Conservation (phyloP, 192 early-diverging fungal genomes). For the Coemansia aciculifera region DNA sequence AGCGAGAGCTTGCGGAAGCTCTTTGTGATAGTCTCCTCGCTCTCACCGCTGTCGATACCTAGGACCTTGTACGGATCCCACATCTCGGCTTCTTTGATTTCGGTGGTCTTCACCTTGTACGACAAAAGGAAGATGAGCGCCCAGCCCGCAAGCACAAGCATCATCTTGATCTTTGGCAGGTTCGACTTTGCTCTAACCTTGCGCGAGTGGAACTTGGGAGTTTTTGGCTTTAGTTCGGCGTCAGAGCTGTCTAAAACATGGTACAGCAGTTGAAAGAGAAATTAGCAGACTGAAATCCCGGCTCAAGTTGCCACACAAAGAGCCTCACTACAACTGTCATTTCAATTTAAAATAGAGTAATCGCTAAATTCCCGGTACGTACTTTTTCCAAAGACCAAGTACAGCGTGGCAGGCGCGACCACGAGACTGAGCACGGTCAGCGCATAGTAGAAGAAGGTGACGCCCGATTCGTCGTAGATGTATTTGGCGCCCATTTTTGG, state of each 20-base stretch:
- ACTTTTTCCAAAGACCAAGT: constrained; percentile 48
- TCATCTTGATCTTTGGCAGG: constrained; percentile 34
- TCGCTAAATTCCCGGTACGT: constrained; percentile 2
- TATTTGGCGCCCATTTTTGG: constrained; percentile 69
- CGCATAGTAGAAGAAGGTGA: constrained; percentile 93
- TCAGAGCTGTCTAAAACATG: constrained; percentile 20
- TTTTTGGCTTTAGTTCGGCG: constrained; percentile 40
- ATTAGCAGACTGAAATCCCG: neutral
- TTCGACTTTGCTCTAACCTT: constrained; percentile 34
- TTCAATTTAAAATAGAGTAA: neutral
- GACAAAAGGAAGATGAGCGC: constrained; percentile 47
- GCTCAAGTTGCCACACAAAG: neutral
- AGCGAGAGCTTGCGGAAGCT: constrained; percentile 70
- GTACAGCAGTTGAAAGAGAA: neutral
- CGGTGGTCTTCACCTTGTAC: constrained; percentile 59
- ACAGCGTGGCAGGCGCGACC: constrained; percentile 75
- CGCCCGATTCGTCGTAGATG: constrained; percentile 92
- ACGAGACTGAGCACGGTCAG: constrained; percentile 80
- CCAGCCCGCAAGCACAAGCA: constrained; percentile 44
- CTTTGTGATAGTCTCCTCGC: constrained; percentile 64
- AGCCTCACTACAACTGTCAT: neutral
- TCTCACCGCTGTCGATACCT: constrained; percentile 64
- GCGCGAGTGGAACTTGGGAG: constrained; percentile 42
- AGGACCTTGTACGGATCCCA: constrained; percentile 98
- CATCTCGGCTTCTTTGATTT: constrained; percentile 61